Conservation (phyloP, 2,329 filamentous ascomycete genomes). For the Nemania bipapillata region DNA sequence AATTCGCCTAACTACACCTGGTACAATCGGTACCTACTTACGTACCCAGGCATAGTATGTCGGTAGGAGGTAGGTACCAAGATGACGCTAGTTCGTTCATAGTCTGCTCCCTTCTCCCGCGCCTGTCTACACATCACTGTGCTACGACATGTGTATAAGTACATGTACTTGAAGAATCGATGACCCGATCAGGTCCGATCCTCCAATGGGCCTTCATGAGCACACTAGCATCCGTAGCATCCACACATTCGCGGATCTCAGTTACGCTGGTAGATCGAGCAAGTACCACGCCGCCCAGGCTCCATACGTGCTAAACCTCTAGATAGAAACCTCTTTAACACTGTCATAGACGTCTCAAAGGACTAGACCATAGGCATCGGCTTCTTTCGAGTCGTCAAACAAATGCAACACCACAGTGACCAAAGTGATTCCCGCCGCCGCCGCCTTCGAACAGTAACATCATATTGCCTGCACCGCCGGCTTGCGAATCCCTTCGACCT, state of each 20-base stretch:
- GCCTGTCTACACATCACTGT: constrained; percentile 10
- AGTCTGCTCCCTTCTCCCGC: background rate
- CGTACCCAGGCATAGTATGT: no score
- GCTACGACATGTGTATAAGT: constrained; percentile 20
- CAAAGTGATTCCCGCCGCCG: constrained; percentile 13
- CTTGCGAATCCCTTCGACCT: constrained; percentile 9
- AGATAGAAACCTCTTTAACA: constrained; percentile 50
- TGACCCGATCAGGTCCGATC: constrained; percentile 30
- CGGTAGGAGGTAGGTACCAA: no score
- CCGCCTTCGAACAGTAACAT: background rate
- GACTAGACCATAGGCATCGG: constrained; percentile 25
- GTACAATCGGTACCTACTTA: no score
- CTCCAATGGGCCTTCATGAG: constrained; percentile 18
- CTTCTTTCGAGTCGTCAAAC: background rate
- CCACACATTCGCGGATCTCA: constrained; percentile 49
- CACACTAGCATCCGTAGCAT: constrained; percentile 21
- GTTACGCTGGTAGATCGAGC: constrained; percentile 50
- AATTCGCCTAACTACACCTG: constrained; percentile 3
- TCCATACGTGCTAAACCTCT: constrained; percentile 49
- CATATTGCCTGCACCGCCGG: constrained; percentile 20
- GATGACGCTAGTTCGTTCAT: constrained; percentile 6
- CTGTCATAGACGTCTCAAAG: constrained; percentile 49
- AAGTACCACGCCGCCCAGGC: constrained; percentile 43
- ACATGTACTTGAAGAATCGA: constrained; percentile 28
- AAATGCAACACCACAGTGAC: constrained; percentile 45